Conservation (phyloP, 371 early-diverging fungal genomes). For the Chytridium lagenaria region DNA sequence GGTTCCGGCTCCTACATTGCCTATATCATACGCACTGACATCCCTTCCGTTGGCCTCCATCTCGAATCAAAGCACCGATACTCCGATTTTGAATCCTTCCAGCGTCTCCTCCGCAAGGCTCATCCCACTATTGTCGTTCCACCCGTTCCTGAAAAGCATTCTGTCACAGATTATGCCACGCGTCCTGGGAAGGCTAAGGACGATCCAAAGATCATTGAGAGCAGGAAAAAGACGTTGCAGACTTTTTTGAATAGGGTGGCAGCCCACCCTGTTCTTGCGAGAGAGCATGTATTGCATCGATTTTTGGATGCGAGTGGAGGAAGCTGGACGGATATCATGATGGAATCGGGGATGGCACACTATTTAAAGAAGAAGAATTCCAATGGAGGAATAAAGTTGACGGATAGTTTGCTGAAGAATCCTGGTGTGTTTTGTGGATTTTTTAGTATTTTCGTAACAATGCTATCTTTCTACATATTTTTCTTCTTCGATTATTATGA, state of each 20-base stretch:
- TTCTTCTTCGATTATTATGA: too few species aligned
- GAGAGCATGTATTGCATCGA: slow-evolving; percentile 86
- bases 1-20: slow-evolving; percentile 50
- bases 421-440: slow-evolving; percentile 34
- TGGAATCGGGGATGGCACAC: slow-evolving; percentile 52
- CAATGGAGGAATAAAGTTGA: slow-evolving; percentile 45
- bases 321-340: slow-evolving; percentile 51
- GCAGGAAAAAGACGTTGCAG: slow-evolving; percentile 88
- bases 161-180: slow-evolving; percentile 85
- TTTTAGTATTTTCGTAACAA: background rate
- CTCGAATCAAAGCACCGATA: slow-evolving; percentile 76
- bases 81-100: slow-evolving; percentile 92
- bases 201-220: slow-evolving; percentile 82
- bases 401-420: slow-evolving; percentile 47
- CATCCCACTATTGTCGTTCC: slow-evolving; percentile 88
- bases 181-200: slow-evolving; percentile 83
- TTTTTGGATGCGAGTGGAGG: slow-evolving; percentile 71
- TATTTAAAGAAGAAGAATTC: slow-evolving; percentile 45
- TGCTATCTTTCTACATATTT: background rate
- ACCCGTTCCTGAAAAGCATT: slow-evolving; percentile 95
- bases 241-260: slow-evolving; percentile 84
- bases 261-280: slow-evolving; percentile 79
- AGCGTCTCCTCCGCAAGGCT: slow-evolving; percentile 70
- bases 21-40: slow-evolving; percentile 49
- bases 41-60: slow-evolving; percentile 33